Conservation (phyloP, 352 stramenopile species). For the Blastocystis sp. region DNA sequence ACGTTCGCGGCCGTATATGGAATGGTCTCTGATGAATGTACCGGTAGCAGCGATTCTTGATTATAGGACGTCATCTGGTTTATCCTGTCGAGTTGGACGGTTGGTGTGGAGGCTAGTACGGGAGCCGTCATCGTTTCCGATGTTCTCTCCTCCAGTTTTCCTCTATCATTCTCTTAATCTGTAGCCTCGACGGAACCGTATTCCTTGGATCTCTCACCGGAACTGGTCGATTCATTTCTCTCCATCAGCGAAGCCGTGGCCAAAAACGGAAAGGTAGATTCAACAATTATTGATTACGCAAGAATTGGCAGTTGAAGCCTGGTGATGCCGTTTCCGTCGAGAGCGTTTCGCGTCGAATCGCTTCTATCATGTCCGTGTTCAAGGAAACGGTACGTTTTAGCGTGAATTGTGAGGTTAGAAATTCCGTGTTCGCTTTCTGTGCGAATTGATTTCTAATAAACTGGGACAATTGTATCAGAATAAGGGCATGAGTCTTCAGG, state of each 20-base stretch:
- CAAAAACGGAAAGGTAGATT: neutral
- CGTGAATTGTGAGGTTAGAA: neutral
- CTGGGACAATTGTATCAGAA: conserved; percentile 16
- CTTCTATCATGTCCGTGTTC: neutral
- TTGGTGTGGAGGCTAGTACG: neutral
- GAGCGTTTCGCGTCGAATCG: neutral
- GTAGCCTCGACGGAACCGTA: neutral
- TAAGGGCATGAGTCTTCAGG: neutral
- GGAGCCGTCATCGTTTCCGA: neutral
- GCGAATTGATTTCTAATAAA: conserved; percentile 15
- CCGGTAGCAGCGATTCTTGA: neutral
- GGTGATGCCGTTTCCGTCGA: neutral
- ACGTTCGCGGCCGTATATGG: neutral
- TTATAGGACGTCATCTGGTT: conserved; percentile 23
- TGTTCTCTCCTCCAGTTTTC: neutral
- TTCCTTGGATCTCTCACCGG: neutral
- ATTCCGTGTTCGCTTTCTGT: neutral
- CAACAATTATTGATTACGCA: neutral
- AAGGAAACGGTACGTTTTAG: neutral
- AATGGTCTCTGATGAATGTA: neutral
- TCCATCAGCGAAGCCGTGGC: neutral
- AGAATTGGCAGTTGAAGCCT: conserved; percentile 48
- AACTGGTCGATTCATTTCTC: neutral
- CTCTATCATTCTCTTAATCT: neutral
- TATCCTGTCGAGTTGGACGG: conserved; percentile 11